Evolutionary conservation across 139 green algal species (phyloP).

Genomic region (Nannochloris sp.): DNA sequence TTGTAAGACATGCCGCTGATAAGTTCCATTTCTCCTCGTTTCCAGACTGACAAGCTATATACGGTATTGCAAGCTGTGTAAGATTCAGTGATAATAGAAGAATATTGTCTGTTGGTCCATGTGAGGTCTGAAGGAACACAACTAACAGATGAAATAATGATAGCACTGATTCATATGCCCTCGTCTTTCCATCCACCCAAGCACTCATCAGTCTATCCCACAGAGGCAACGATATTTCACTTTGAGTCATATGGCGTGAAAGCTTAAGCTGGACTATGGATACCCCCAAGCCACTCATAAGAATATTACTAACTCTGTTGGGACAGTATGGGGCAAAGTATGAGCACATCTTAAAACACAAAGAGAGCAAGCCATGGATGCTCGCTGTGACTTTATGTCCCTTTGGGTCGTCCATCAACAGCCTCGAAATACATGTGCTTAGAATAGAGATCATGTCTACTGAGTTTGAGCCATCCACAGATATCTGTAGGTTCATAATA

Average conservation of each 20-base stretch:
- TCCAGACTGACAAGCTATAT: background rate
- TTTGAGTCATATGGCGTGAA: background rate
- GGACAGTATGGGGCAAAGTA: constrained; percentile 6
- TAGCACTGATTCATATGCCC: too few relatives aligned
- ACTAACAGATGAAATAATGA: too few relatives aligned
- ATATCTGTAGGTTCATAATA: background rate
- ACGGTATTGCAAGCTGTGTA: background rate
- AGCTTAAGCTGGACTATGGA: background rate
- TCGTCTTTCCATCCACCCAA: too few relatives aligned
- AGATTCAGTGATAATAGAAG: background rate
- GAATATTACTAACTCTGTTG: background rate
- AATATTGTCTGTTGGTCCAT: background rate
- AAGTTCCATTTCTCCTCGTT: constrained; percentile 29
- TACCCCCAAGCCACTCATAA: background rate
- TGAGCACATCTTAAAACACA: background rate
- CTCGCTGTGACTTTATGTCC: too few relatives aligned
- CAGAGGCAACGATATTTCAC: background rate
- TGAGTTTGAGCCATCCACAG: background rate
- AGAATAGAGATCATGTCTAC: background rate
- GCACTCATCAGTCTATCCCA: too few relatives aligned
- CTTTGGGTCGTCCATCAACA: too few relatives aligned
- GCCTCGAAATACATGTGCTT: background rate
- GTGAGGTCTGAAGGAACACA: too few relatives aligned
- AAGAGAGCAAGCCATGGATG: background rate
- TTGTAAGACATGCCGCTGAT: constrained; percentile 18